Evolutionary conservation across 257 asterid genomes (phyloP).

Genomic region (Nicotiana otophora): DNA sequence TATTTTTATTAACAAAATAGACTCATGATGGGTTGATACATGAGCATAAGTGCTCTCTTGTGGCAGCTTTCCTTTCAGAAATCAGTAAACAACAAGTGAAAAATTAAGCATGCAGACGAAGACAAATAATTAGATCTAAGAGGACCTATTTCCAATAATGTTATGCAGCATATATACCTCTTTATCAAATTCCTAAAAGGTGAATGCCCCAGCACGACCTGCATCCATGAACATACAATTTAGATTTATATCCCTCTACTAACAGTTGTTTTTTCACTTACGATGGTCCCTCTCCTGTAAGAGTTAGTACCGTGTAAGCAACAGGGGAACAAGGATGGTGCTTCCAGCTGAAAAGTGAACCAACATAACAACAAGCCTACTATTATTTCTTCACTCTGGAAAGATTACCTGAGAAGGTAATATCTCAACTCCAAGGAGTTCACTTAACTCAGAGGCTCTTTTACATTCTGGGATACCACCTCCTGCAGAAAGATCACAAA

Average conservation of each 20-base stretch:
- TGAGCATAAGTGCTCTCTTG: not conserved
- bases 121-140: not conserved
- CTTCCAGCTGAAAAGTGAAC: not conserved
- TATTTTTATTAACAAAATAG: not conserved
- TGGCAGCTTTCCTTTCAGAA: not conserved
- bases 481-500: conserved; percentile 26
- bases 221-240: conserved; percentile 16
- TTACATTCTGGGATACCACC: conserved; percentile 64
- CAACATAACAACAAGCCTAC: not conserved
- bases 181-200: conserved; percentile 48
- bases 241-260: not conserved
- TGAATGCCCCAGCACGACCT: conserved; percentile 66
- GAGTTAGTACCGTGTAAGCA: not conserved
- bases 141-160: not conserved
- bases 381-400: not conserved
- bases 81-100: not conserved
- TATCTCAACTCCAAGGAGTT: conserved; percentile 43
- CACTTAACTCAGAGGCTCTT: conserved; percentile 52
- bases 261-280: not conserved
- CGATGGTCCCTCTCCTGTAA: not conserved
- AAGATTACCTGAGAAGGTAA: conserved; percentile 51
- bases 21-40: not conserved
- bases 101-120: not conserved
- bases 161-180: conserved; percentile 25
- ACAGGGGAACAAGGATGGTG: not conserved